Percentiles rank a stretch among this genome's conserved stretches.
phyloP scores from a whole-genome alignment of 2,329 filamentous ascomycete genomes.

The Penicillium sp. region DNA sequence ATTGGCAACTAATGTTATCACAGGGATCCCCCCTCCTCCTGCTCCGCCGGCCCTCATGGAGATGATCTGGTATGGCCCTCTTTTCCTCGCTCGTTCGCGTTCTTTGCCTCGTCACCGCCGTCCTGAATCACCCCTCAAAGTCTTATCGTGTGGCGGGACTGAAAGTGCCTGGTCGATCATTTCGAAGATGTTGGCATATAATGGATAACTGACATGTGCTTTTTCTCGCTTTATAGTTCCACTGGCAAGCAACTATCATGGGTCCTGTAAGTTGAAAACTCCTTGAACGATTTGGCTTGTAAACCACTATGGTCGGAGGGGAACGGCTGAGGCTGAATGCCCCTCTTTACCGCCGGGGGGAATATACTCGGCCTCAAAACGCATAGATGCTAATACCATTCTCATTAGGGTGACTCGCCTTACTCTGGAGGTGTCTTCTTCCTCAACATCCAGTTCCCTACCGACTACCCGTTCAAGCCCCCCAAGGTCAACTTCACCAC shows the following conservation, averaged over 20 bases:
- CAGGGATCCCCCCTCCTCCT: slow-evolving; percentile 97
- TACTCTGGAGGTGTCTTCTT: slow-evolving; percentile 99
- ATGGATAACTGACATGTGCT: slow-evolving; percentile 28
- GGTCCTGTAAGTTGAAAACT: slow-evolving; percentile 75
- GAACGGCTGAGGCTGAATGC: neutral
- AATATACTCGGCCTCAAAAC: neutral
- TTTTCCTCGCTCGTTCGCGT: slow-evolving; percentile 2
- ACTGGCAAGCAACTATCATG: slow-evolving; percentile 99
- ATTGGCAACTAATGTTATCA: slow-evolving; percentile 16
- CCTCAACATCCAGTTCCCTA: slow-evolving; percentile 97
- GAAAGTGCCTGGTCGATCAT: slow-evolving; percentile 5
- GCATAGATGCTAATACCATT: slow-evolving; percentile 34
- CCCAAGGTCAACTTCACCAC: slow-evolving; percentile 99
- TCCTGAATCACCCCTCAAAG: slow-evolving; percentile 5
- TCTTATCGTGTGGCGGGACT: slow-evolving; percentile 27
- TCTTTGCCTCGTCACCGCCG: slow-evolving; percentile 7
- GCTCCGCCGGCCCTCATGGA: slow-evolving; percentile 93
- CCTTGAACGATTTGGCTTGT: neutral
- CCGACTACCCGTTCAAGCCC: slow-evolving; percentile 99
- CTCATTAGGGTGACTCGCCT: slow-evolving; percentile 80
- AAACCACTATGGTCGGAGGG: neutral
- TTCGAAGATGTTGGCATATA: slow-evolving; percentile 6
- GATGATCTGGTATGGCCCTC: slow-evolving; percentile 83
- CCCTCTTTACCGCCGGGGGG: neutral
- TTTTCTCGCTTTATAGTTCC: slow-evolving; percentile 66